Conservation (phyloP, 2,329 filamentous ascomycete genomes). For the Fusarium illudens region DNA sequence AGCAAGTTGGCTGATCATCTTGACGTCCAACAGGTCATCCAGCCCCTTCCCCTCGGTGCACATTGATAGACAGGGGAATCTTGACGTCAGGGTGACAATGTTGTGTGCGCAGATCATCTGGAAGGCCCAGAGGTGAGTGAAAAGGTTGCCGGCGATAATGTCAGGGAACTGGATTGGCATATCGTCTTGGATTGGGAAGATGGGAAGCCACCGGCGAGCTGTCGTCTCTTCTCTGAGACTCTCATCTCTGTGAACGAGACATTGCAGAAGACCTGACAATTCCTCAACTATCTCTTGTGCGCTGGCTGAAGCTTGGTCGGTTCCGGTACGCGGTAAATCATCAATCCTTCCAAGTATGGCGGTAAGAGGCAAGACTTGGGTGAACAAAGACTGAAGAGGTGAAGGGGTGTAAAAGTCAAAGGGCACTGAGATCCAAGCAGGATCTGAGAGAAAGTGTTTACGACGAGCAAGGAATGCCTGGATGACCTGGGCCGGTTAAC, state of each 20-base stretch:
- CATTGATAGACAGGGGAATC: background rate
- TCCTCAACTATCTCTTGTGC: background rate
- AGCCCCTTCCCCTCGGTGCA: background rate
- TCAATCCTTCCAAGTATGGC: slow-evolving; percentile 2
- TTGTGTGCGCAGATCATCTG: slow-evolving; percentile 47
- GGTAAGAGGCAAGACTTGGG: background rate
- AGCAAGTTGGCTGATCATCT: slow-evolving; percentile 26
- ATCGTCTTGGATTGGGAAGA: background rate
- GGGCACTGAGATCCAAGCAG: slow-evolving; percentile 9
- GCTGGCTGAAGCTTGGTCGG: background rate
- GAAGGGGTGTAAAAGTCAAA: slow-evolving; percentile 7
- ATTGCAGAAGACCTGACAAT: background rate
- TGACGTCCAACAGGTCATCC: background rate
- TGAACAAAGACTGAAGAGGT: slow-evolving; percentile 12
- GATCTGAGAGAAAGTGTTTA: slow-evolving; percentile 8
- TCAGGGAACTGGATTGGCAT: slow-evolving; percentile 39
- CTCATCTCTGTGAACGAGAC: background rate
- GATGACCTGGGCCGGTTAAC: background rate
- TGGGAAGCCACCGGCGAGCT: slow-evolving; percentile 12
- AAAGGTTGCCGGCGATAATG: slow-evolving; percentile 49
- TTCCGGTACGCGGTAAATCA: background rate
- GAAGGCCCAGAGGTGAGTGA: slow-evolving; percentile 51
- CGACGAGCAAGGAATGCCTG: slow-evolving; percentile 1
- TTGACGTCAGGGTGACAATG: slow-evolving; percentile 12
- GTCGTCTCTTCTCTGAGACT: background rate